Evolutionary conservation across 768 basidiomycete species (phyloP), one percentile per base, ranked within the genome.

Genomic region (Suillus brevipes): DNA sequence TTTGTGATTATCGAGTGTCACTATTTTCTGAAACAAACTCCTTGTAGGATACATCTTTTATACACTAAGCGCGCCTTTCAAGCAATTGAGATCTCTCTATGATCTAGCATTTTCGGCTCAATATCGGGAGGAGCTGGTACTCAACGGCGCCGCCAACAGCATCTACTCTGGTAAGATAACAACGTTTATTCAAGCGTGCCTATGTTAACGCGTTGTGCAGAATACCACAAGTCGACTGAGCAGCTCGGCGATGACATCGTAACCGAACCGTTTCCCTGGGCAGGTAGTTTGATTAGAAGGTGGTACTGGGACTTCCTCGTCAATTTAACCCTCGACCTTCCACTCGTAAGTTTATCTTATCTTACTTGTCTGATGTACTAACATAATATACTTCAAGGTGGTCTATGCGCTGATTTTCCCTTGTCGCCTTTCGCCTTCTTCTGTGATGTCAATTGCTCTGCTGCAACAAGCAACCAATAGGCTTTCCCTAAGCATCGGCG

Each of bases 31-130:
- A 59, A 25, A 61, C 8, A 12, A 50, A 63, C 38, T 31, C 37
- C 10, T 13, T 28, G 43, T 53, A 82, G 82, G 78, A 2, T 84
- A 78, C 66, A 70, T 79, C 3, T 81, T 80, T 63, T 81, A 78
- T 76, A 77, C 79, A 1, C 71, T 72, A 4, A 78, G 82, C 64
- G 7, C 25, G 0, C 66, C 74, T 61, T 85, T 79, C 64, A 72
- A 78, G 61, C 74, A 76, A n/a, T 74, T 83, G 58, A 73, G 76
- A 34, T 63, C 74, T 14, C 74, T 84, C 14, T 80, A 80, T 64
- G 69, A 71, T 1, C 74, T 81, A n/a, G 70, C 79, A 1, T 84
- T 83, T 58, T 75, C 76, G 38, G 62, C 65, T 0, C 65, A 72
- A 14, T 80, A 79, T 64, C 74, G 79, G 38, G 65, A 74, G 14